Percentiles rank a stretch among this genome's conserved stretches.
Evolutionary conservation across 139 green algal genomes (phyloP).

Genomic region (Pseudopediastrum boryanum): DNA sequence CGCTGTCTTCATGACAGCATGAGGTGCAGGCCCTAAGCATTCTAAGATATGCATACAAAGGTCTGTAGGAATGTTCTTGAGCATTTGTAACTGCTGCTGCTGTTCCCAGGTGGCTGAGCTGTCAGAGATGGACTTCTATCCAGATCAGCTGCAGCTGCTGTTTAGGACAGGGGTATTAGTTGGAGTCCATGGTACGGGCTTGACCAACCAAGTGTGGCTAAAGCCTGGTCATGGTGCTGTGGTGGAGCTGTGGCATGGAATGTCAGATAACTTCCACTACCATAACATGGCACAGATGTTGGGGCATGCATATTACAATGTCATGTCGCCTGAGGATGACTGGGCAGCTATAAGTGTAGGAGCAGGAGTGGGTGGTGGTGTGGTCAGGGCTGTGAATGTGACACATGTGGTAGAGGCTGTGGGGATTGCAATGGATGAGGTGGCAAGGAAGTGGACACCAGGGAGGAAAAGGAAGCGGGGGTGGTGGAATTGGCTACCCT

Average conservation of each 20-base stretch:
- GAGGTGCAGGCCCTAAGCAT: neutral
- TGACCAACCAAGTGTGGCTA: constrained; percentile 48
- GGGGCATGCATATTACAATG: constrained; percentile 26
- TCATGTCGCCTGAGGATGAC: too few species aligned
- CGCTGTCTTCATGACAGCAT: too few species aligned
- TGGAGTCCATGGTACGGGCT: constrained; percentile 42
- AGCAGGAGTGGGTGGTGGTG: constrained; percentile 1
- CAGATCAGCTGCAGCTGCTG: constrained; percentile 42
- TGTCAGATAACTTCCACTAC: constrained; percentile 43
- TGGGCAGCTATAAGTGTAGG: neutral
- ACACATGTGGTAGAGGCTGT: neutral
- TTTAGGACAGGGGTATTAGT: constrained; percentile 32
- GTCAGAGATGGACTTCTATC: constrained; percentile 40
- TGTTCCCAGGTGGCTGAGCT: constrained; percentile 36
- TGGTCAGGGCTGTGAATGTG: too few species aligned
- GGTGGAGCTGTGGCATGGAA: constrained; percentile 45
- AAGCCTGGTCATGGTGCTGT: constrained; percentile 35
- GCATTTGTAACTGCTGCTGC: neutral
- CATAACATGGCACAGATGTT: constrained; percentile 40
- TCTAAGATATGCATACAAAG: neutral
- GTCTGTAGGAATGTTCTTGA: neutral
- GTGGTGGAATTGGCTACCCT: neutral
- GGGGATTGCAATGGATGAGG: neutral
- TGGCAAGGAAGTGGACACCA: neutral
- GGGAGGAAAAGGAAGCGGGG: neutral